These are phyloP conservation scores for Pichia rugopelliculosa DNA, from an alignment of 805 yeast species.

Conservation along the genomic window DNA sequence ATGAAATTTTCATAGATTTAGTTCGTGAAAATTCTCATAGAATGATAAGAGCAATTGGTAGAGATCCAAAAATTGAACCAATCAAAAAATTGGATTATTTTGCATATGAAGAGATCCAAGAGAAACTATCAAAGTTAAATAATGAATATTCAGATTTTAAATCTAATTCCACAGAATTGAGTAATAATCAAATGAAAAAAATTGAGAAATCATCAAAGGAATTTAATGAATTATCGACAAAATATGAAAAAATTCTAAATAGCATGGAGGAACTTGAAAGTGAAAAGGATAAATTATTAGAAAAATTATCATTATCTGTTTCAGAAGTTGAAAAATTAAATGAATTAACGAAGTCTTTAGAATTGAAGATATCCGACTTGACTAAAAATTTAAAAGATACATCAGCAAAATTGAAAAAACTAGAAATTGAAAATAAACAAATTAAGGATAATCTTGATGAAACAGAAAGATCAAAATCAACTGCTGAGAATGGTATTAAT, in stretches of 20 bases:
- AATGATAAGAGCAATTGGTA: constrained; percentile 61
- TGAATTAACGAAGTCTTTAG: constrained; percentile 26
- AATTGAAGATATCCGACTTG: constrained; percentile 24
- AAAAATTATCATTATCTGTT: constrained; percentile 19
- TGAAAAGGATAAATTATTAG: constrained; percentile 21
- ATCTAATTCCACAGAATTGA: constrained; percentile 13
- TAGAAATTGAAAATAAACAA: constrained; percentile 19
- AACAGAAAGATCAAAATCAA: constrained; percentile 31
- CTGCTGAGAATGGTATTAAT: constrained; percentile 79
- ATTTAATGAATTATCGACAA: constrained; percentile 29
- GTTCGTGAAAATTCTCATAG: constrained; percentile 64
- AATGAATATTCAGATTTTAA: constrained; percentile 16
- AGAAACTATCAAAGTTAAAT: constrained; percentile 21
- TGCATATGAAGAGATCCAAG: constrained; percentile 40
- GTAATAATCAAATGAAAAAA: constrained; percentile 17
- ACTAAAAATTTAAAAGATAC: constrained; percentile 19
- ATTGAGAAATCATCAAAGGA: constrained; percentile 19
- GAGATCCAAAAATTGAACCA: constrained; percentile 72
- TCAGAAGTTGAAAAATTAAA: constrained; percentile 21
- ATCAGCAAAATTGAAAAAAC: constrained; percentile 11
- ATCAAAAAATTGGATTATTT: constrained; percentile 57
- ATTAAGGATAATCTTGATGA: constrained; percentile 26
- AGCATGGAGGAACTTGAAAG: constrained; percentile 30
- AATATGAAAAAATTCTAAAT: constrained; percentile 17
- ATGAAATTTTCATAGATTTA: constrained; percentile 51